These are phyloP conservation scores for Mycena galericulata DNA, from an alignment of 768 basidiomycete genomes.

Conservation along the genomic window DNA sequence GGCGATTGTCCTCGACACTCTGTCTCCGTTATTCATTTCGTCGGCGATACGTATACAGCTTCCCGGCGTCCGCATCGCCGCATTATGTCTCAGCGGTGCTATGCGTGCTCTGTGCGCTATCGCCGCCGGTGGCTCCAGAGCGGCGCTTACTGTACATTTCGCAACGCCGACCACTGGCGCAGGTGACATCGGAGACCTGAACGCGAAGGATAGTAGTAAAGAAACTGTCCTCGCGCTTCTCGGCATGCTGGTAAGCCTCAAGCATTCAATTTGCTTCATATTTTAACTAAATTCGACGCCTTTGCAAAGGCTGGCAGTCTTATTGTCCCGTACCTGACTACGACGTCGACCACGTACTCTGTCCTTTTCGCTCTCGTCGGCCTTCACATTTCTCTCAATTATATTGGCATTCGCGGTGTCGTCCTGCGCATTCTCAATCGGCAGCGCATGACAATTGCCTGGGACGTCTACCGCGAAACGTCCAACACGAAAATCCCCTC, in stretches of 20 bases:
- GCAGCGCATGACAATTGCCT: slow-evolving; percentile 67
- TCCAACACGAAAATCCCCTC: slow-evolving; percentile 34
- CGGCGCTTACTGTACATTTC: slow-evolving; percentile 76
- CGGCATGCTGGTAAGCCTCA: slow-evolving; percentile 69
- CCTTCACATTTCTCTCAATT: slow-evolving; percentile 70
- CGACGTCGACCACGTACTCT: slow-evolving; percentile 60
- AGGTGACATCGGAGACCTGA: slow-evolving; percentile 78
- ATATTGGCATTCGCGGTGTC: slow-evolving; percentile 69
- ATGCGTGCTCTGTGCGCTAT: slow-evolving; percentile 71
- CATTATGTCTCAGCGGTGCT: slow-evolving; percentile 70
- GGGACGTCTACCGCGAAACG: slow-evolving; percentile 55
- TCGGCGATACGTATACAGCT: slow-evolving; percentile 48
- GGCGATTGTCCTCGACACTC: slow-evolving; percentile 67
- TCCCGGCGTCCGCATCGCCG: slow-evolving; percentile 56
- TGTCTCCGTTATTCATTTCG: slow-evolving; percentile 66
- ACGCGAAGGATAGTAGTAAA: slow-evolving; percentile 79
- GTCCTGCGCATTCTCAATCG: slow-evolving; percentile 69
- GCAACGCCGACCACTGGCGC: slow-evolving; percentile 61
- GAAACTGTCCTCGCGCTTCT: slow-evolving; percentile 76
- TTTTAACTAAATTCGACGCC: not conserved
- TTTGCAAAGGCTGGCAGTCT: slow-evolving; percentile 64
- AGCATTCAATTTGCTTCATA: not conserved
- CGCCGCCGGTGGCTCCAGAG: slow-evolving; percentile 77
- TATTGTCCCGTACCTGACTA: slow-evolving; percentile 68
- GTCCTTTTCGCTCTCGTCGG: slow-evolving; percentile 63